Base-by-base conservation (phyloP, 169 alveolate genomes). In the Cryptosporidium parvum region DNA sequence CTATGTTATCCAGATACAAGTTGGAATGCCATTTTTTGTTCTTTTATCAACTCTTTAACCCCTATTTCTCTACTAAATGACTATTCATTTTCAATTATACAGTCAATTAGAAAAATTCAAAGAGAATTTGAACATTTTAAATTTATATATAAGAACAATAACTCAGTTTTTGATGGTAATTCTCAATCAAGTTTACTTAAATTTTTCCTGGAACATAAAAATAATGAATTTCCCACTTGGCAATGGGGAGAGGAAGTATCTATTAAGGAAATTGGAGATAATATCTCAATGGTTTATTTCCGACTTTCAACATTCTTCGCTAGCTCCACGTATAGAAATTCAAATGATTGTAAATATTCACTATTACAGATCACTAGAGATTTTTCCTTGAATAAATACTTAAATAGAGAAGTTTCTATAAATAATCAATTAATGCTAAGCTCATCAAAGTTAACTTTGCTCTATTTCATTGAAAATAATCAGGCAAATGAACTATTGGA, bases 281-380 rank as follows among this genome's bases (percentile, higher is more conserved):
- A 37, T 37, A 73, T 73, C 26, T 59, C 86, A 33, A 73, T 6
- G 21, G 56, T 73, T 23, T 52, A 56, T 35, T 18, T 73, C 21
- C 44, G 86, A 56, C 58, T 73, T 37, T 73, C 86, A 14, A 52
- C 86, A 39, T 56, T 59, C 31, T 73, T 73, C 33, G 18, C 86
- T 12, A 73, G 33, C 29, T 59, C 21, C n/a, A n/a, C 86, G 9
- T 73, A 18, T 16, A 37, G 16, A 37, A 33, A n/a, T 53, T 23
- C 71, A 26, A 39, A 56, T 26, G 14, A 33, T 7, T 31, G 18
- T 10, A 73, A 56, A 33, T 73, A 33, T n/a, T 53, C 86, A 12
- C 26, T 73, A 16, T 56, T 73, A 8, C 86, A 73, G 26, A 73
- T 73, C 2, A 73, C 86, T 6, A 73, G 44, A 35, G 86, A 73